Conservation (phyloP, 306 rosid genomes). For the Myrica gale region DNA sequence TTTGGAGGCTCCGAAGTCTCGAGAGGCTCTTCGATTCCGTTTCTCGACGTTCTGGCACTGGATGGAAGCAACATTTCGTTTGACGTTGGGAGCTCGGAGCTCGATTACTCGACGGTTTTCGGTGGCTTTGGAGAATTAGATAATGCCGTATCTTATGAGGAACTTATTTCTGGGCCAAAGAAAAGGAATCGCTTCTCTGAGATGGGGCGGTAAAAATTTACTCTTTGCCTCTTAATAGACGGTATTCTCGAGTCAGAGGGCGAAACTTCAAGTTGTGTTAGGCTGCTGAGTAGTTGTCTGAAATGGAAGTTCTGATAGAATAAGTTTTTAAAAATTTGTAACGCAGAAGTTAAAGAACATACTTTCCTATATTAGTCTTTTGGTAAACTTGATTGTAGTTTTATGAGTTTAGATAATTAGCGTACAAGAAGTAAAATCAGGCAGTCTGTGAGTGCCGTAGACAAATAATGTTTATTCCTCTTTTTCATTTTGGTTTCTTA, state of each 20-base stretch:
- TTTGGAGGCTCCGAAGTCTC: conserved; percentile 53
- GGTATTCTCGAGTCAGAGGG: conserved; percentile 2
- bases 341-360: background rate
- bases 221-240: conserved; percentile 1
- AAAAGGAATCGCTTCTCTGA: conserved; percentile 23
- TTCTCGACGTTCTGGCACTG: conserved; percentile 75
- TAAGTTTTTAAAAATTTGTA: background rate
- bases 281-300: background rate
- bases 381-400: background rate
- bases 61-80: conserved; percentile 42
- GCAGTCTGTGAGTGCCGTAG: background rate
- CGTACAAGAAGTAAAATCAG: background rate
- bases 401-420: background rate
- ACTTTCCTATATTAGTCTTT: background rate
- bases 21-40: conserved; percentile 72
- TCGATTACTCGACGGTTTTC: conserved; percentile 77
- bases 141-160: conserved; percentile 52
- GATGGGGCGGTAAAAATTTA: conserved; percentile 38
- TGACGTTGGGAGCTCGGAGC: conserved; percentile 59
- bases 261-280: background rate
- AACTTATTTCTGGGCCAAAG: conserved; percentile 48
- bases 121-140: conserved; percentile 66
- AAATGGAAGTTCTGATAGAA: background rate
- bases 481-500: background rate
- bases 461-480: background rate